Conservation (phyloP, 768 basidiomycete genomes). For the Boletus fagicola region DNA sequence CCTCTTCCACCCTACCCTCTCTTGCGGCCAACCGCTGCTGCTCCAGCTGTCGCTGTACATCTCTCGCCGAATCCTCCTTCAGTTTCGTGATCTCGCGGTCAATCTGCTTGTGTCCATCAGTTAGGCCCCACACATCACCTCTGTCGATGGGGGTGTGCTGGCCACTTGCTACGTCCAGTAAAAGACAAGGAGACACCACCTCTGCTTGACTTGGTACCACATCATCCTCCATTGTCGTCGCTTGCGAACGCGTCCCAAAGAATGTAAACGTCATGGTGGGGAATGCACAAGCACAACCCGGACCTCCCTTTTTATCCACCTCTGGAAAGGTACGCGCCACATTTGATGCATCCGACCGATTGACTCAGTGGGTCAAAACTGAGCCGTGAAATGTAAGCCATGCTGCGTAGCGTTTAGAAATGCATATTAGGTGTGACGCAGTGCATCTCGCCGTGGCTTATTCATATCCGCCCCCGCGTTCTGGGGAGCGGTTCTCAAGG, state of each 20-base stretch:
- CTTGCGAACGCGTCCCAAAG: background rate
- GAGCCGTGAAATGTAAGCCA: background rate
- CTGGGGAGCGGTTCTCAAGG: background rate
- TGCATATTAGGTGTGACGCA: background rate
- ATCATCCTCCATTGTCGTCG: background rate
- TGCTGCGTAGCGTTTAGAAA: no score
- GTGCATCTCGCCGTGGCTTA: background rate
- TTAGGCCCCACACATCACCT: background rate
- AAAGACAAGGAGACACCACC: slow-evolving; percentile 2
- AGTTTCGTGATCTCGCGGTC: slow-evolving; percentile 23
- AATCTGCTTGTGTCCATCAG: slow-evolving; percentile 17
- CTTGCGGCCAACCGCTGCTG: slow-evolving; percentile 15
- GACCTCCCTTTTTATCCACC: slow-evolving; percentile 7
- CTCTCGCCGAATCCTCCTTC: slow-evolving; percentile 20
- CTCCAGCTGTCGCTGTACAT: slow-evolving; percentile 23
- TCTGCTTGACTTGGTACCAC: slow-evolving; percentile 11
- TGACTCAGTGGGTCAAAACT: background rate
- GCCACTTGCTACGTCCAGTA: background rate
- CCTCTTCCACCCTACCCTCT: slow-evolving; percentile 6
- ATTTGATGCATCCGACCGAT: background rate
- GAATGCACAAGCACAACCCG: background rate
- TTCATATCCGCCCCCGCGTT: background rate
- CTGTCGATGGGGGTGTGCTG: background rate
- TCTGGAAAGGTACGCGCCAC: background rate
- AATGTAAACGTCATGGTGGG: slow-evolving; percentile 3